Base-by-base conservation (phyloP, 306 rosid species). In the Inga laurina region DNA sequence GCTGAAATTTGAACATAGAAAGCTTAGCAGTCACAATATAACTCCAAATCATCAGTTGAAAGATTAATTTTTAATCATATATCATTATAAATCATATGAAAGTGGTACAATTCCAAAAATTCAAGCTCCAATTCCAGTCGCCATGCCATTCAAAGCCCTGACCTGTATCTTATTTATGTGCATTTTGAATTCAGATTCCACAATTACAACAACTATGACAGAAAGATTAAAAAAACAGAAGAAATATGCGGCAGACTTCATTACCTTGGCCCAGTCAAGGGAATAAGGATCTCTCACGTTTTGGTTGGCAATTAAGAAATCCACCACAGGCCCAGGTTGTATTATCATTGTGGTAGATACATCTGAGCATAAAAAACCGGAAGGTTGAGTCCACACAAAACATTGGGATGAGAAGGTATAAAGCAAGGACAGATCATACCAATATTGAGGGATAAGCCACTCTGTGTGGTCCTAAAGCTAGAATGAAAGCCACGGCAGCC, bases 401-500 rank as follows among this genome's bases (percentile, higher is more conserved):
- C n/a, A 30, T 12, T 72, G 71, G 14, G 14, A 73, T 43, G 3
- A 12, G 76, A 52, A 61, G 56, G 43, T 14, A 37, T 34, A 7
- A 32, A 81, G 18, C 39, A 72, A 18, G 72, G 43, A 30, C 19
- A 66, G 71, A 43, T 52, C 64, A 73, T 85, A 88, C 99, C 99
- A 64, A 96, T 94, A 52, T 96, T 96, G 18, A 96, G 88, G 3
- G 99, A 93, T 77, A 96, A 85, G 59, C 99, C 99, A 77, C 92
- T 89, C 90, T 96, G 99, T 24, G 98, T 88, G 21, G 98, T 84
- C 84, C 99, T 93, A 67, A 96, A 93, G 78, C 99, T 96, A 8
- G 98, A 93, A 75, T 96, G 99, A 82, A 96, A 94, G 62, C 99
- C 99, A 78, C 97, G 84, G 46, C 99, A 93, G 27, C 99, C 99